phyloP scores from a whole-genome alignment of 2,329 filamentous ascomycete species.

The Calonectria henricotiae region DNA sequence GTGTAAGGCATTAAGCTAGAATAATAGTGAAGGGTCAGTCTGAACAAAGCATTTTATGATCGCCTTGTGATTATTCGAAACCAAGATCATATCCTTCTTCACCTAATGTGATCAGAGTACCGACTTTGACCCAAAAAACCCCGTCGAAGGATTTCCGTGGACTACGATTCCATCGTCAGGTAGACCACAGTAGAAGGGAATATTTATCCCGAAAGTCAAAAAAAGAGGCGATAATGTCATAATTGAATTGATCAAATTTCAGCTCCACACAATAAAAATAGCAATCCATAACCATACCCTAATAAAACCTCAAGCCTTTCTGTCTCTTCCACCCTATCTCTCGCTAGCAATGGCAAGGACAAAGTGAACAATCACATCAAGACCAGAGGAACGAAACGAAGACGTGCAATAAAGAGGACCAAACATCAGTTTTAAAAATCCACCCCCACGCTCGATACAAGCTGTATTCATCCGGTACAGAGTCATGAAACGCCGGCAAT shows the following conservation, averaged over 20 bases:
- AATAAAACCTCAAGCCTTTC: background rate
- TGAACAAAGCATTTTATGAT: too few relatives aligned
- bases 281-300: background rate
- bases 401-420: slow-evolving; percentile 40
- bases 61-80: too few relatives aligned
- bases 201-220: too few relatives aligned
- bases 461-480: slow-evolving; percentile 47
- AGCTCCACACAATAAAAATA: background rate
- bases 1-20: too few relatives aligned
- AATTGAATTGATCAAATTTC: background rate
- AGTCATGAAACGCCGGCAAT: slow-evolving; percentile 50
- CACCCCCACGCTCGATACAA: slow-evolving; percentile 42
- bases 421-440: slow-evolving; percentile 37
- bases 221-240: too few relatives aligned
- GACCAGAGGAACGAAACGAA: slow-evolving; percentile 49
- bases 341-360: background rate
- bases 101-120: too few relatives aligned
- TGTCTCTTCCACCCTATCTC: background rate
- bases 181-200: too few relatives aligned
- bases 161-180: too few relatives aligned
- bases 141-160: too few relatives aligned
- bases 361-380: background rate
- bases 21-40: too few relatives aligned
- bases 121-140: too few relatives aligned
- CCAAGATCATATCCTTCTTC: too few relatives aligned